These are phyloP conservation scores for Acacia pycnantha DNA, from an alignment of 331 rosid species.

Conservation along the genomic window DNA sequence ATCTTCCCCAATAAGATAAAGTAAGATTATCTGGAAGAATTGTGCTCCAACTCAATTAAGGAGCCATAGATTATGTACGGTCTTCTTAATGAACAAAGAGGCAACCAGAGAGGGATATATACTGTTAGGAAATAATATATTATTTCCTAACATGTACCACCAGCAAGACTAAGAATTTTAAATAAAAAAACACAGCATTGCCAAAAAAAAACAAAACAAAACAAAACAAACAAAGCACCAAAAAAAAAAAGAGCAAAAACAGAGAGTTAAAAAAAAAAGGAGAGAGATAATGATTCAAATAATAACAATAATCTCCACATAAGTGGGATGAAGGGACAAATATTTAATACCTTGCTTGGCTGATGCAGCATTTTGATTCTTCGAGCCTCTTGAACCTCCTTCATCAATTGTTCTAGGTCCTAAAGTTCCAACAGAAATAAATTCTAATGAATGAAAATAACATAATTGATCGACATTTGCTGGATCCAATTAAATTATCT, in stretches of 20 bases:
- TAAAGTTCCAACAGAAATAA: slow-evolving; percentile 39
- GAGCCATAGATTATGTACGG: neutral
- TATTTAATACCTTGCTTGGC: slow-evolving; percentile 79
- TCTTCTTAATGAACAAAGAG: neutral
- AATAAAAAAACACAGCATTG: too few species aligned
- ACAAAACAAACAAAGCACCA: neutral
- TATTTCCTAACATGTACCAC: too few species aligned
- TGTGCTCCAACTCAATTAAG: neutral
- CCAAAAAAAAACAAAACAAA: too few species aligned
- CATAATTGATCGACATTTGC: neutral
- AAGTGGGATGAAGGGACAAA: slow-evolving; percentile 9
- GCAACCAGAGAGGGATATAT: neutral
- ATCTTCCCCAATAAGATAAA: neutral
- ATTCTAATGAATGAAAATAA: slow-evolving; percentile 30
- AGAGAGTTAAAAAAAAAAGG: neutral
- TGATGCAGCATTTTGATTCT: slow-evolving; percentile 95
- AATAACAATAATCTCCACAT: neutral
- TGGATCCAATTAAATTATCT: neutral
- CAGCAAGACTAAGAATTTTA: neutral
- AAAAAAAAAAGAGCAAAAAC: neutral
- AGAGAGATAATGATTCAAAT: neutral
- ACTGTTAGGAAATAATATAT: too few species aligned
- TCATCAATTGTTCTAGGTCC: slow-evolving; percentile 92
- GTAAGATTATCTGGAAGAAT: neutral
- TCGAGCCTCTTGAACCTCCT: slow-evolving; percentile 97